Base-by-base conservation (phyloP, 352 stramenopile species). In the Phytophthora pistaciae region DNA sequence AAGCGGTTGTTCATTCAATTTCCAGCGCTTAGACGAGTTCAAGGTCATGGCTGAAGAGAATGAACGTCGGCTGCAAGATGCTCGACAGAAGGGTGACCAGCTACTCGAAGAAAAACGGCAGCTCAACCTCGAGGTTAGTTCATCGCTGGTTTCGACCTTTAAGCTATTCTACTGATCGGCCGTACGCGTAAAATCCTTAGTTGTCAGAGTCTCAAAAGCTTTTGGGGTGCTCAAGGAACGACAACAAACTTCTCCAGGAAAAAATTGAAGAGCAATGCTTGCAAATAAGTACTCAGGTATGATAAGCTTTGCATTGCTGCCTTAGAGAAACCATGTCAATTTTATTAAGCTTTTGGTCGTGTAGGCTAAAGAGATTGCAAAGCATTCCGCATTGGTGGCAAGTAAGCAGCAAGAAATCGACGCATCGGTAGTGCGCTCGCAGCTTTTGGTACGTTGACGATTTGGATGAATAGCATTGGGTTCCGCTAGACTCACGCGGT, bases 351-450 rank as follows among this genome's bases (percentile, higher is more conserved):
- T 18, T 18, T 18, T 16, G 16, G 38, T 8, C 16, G 9, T 56
- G 5, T 54, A 84, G 76, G 54, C 59, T 11, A 42, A 56, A 11
- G 76, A 80, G 25, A 65, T 67, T 1, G 25, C 57, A 23, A 67
- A 72, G 4, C 61, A 84, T 44, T 57, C 67, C 3, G 63, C 48
- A 11, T 27, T 64, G 27, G 9, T 77, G 16, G 29, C 38, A 42
- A 49, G 9, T n/a, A 80, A 76, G 52, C 70, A 86, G 29, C 69
- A 81, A 9, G 76, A 86, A 64, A 66, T 68, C 1, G 73, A 83
- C 36, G 38, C 46, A 44, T 36, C 25, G 10, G 20, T 48, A 29
- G 33, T 60, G 8, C 66, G 69, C 8, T 61, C 62, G 4, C 56
- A 83, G 20, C 36, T 66, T 23, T 46, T 80, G 56, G 80, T 85